Conservation (phyloP, 2,329 filamentous ascomycete genomes). For the Xylariaceae sp. region DNA sequence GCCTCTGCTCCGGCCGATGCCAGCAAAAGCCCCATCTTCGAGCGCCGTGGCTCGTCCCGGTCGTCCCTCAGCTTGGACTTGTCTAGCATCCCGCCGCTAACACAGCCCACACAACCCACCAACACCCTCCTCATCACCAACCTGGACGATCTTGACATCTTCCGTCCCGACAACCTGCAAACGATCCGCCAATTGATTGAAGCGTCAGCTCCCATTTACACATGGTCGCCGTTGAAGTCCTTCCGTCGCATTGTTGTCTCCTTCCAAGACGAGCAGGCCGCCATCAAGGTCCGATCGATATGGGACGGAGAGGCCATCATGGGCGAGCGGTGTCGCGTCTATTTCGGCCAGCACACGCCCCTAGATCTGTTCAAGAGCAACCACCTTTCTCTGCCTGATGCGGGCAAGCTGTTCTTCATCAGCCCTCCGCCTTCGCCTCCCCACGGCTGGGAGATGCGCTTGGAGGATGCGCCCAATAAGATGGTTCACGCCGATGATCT, state of each 20-base stretch:
- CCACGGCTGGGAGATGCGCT: constrained; percentile 62
- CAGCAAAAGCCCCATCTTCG: constrained; percentile 31
- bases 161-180: constrained; percentile 67
- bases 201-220: constrained; percentile 65
- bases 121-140: constrained; percentile 85
- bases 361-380: constrained; percentile 46
- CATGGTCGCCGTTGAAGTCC: constrained; percentile 75
- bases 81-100: constrained; percentile 63
- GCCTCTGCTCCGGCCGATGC: constrained; percentile 28
- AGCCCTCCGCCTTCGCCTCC: constrained; percentile 63
- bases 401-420: constrained; percentile 69
- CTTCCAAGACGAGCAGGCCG: constrained; percentile 65
- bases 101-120: constrained; percentile 66
- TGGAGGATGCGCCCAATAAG: constrained; percentile 67
- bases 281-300: constrained; percentile 63
- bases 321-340: constrained; percentile 63
- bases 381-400: constrained; percentile 61
- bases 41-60: constrained; percentile 40
- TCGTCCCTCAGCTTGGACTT: constrained; percentile 66
- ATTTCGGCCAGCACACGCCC: constrained; percentile 60
- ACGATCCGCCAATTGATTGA: constrained; percentile 67
- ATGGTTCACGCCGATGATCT: constrained; percentile 64
- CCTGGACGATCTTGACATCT: constrained; percentile 67
- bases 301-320: constrained; percentile 72
- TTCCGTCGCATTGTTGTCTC: constrained; percentile 78